Evolutionary conservation across 768 basidiomycete genomes (phyloP).

Genomic region (Termitomyces sp.): DNA sequence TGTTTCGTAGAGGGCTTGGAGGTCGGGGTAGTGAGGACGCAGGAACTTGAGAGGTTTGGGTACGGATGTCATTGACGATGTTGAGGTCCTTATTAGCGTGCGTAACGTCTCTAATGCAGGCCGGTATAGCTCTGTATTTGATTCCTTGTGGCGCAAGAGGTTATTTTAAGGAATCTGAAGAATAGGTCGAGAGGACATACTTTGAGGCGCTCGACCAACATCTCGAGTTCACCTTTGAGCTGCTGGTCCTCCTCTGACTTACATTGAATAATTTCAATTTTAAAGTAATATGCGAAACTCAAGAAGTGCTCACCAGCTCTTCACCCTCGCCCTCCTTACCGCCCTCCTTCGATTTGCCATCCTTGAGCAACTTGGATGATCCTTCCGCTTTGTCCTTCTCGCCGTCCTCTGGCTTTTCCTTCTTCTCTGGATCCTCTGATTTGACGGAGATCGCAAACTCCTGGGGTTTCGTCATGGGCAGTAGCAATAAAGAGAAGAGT

Average conservation of each 20-base stretch:
- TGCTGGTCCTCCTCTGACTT: constrained; percentile 96
- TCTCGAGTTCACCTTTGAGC: constrained; percentile 91
- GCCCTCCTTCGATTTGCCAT: constrained; percentile 39
- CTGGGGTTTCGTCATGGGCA: constrained; percentile 54
- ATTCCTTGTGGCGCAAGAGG: constrained; percentile 57
- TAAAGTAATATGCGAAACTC: neutral
- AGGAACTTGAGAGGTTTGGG: constrained; percentile 99
- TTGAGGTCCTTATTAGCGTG: constrained; percentile 92
- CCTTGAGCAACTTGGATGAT: constrained; percentile 52
- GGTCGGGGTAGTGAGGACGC: constrained; percentile 86
- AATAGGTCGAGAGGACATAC: constrained; percentile 37
- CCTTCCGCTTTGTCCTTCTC: constrained; percentile 52
- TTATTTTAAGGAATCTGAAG: neutral
- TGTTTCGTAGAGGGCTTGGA: constrained; percentile 79
- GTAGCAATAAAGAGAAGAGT: neutral
- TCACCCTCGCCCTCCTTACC: constrained; percentile 63
- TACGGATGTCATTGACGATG: constrained; percentile 98
- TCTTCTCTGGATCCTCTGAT: constrained; percentile 75
- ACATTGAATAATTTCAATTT: constrained; percentile 6
- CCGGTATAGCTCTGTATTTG: constrained; percentile 77
- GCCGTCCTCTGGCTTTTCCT: constrained; percentile 40
- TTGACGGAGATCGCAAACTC: constrained; percentile 60
- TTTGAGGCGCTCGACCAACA: constrained; percentile 92
- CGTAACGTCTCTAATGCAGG: constrained; percentile 93
- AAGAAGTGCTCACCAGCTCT: constrained; percentile 65